phyloP scores from a whole-genome alignment of 140 eudicot genomes.

The Flaveria floridana region DNA sequence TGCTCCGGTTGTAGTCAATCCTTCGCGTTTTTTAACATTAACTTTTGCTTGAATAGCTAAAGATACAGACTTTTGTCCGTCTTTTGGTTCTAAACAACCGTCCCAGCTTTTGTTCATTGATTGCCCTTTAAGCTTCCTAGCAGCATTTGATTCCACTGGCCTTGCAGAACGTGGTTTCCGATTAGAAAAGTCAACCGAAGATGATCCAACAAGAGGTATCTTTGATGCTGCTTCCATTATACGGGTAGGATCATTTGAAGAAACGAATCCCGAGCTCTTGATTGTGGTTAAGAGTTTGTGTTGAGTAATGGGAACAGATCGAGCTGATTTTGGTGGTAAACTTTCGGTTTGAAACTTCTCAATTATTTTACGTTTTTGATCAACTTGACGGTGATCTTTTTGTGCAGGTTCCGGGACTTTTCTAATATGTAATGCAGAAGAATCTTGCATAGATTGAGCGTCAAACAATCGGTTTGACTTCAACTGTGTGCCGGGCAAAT shows the following conservation, averaged over 20 bases:
- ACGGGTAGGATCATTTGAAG: conserved; percentile 52
- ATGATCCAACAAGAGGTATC: conserved; percentile 38
- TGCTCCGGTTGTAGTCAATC: conserved; percentile 31
- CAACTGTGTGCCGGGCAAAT: conserved; percentile 38
- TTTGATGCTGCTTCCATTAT: conserved; percentile 73
- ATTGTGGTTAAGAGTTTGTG: conserved; percentile 73
- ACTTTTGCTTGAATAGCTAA: conserved; percentile 89
- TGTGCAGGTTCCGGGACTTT: conserved; percentile 18
- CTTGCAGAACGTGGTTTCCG: conserved; percentile 38
- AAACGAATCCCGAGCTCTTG: conserved; percentile 45
- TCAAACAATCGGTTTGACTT: conserved; percentile 47
- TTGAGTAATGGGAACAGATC: conserved; percentile 62
- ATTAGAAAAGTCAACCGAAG: conserved; percentile 50
- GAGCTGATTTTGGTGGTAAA: conserved; percentile 79
- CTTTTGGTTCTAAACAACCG: conserved; percentile 34
- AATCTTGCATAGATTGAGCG: conserved; percentile 50
- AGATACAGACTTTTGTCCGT: conserved; percentile 57
- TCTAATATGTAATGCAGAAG: conserved; percentile 21
- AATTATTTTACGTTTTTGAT: conserved; percentile 48
- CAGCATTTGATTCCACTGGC: conserved; percentile 56
- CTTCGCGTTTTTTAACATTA: conserved; percentile 80
- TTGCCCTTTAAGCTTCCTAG: conserved; percentile 60
- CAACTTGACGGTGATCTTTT: conserved; percentile 35
- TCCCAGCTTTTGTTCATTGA: conserved; percentile 49
- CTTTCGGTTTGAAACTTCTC: conserved; percentile 71